Percentiles rank a stretch among this genome's conserved stretches.
These are phyloP conservation scores for Starmerella geochares DNA, from an alignment of 805 yeast genomes.

Conservation along the genomic window DNA sequence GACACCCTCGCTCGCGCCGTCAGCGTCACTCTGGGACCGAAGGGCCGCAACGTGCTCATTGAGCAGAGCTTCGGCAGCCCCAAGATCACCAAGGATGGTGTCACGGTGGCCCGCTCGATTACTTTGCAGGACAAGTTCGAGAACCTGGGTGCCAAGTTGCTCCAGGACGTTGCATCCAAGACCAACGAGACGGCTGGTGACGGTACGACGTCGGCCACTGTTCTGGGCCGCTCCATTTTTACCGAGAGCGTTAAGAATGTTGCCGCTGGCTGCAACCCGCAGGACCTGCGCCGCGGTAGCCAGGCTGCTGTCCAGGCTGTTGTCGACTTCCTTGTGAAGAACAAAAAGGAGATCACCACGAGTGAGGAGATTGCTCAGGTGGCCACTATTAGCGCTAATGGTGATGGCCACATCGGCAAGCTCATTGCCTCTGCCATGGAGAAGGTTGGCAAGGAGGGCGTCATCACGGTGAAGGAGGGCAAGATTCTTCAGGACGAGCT, in stretches of 20 bases:
- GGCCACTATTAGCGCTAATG: constrained; percentile 95
- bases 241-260: constrained; percentile 93
- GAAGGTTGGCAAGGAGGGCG: constrained; percentile 98
- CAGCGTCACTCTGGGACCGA: constrained; percentile 92
- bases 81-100: constrained; percentile 98
- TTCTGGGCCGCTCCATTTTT: constrained; percentile 88
- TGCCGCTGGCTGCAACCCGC: constrained; percentile 98
- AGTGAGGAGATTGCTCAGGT: constrained; percentile 95
- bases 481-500: constrained; percentile 92
- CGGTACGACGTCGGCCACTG: constrained; percentile 97
- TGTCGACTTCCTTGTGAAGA: constrained; percentile 65
- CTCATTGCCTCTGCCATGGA: constrained; percentile 93
- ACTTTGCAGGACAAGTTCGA: constrained; percentile 81
- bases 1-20: constrained; percentile 93
- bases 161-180: constrained; percentile 94
- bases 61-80: constrained; percentile 97
- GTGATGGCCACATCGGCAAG: constrained; percentile 84
- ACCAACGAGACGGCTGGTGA: constrained; percentile 98
- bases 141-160: constrained; percentile 88
- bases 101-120: constrained; percentile 84
- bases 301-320: constrained; percentile 95
- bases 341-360: constrained; percentile 89
- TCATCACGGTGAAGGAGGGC: constrained; percentile 94
- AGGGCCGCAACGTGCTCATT: constrained; percentile 92
- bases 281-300: constrained; percentile 94